These are phyloP conservation scores for Salix koriyanagi DNA, from an alignment of 345 rosid genomes.

Conservation along the genomic window DNA sequence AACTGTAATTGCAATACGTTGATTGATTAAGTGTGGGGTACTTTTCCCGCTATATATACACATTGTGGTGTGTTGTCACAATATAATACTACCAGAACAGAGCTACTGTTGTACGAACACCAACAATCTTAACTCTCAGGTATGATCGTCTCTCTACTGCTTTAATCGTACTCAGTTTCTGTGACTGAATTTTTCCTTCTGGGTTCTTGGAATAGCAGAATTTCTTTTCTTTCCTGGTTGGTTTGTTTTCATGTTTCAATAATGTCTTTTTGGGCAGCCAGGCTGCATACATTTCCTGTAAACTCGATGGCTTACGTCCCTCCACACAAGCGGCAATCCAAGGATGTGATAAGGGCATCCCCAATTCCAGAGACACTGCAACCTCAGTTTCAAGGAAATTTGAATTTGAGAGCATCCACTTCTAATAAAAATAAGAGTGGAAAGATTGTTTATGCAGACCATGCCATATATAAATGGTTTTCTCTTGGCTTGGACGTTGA, in stretches of 20 bases:
- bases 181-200: neutral
- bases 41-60: too few species aligned
- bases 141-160: too few species aligned
- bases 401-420: slow-evolving; percentile 15
- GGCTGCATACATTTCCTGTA: neutral
- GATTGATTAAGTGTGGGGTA: too few species aligned
- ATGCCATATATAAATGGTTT: slow-evolving; percentile 42
- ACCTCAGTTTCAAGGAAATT: slow-evolving; percentile 30
- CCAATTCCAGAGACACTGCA: slow-evolving; percentile 31
- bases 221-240: neutral
- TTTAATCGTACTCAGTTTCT: too few species aligned
- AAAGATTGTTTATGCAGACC: slow-evolving; percentile 31
- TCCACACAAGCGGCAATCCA: slow-evolving; percentile 45
- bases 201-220: neutral
- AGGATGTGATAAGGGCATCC: slow-evolving; percentile 23
- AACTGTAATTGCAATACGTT: too few species aligned
- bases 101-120: too few species aligned
- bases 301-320: too few species aligned
- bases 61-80: too few species aligned
- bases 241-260: neutral
- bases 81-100: too few species aligned
- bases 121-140: too few species aligned
- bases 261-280: neutral
- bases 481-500: slow-evolving; percentile 40
- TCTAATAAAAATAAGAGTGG: slow-evolving; percentile 9